Percentiles rank a stretch among this genome's conserved stretches.
phyloP scores from a whole-genome alignment of 495 filamentous ascomycete species.

The Halenospora varia region DNA sequence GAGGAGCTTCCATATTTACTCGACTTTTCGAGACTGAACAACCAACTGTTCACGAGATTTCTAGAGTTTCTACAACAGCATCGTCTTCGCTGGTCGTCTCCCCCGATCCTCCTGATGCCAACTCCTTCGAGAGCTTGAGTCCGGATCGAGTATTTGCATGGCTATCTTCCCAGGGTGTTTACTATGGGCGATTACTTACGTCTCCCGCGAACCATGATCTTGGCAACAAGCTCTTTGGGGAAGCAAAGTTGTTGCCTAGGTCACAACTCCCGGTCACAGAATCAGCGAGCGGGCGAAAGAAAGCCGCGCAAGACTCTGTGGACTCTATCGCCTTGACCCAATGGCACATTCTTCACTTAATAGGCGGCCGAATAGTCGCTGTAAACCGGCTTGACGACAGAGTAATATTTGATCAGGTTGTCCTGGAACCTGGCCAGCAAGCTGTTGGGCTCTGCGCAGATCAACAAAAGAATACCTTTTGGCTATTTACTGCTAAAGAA shows the following conservation, averaged over 20 bases:
- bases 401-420: slow-evolving; percentile 78
- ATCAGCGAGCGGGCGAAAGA: slow-evolving; percentile 57
- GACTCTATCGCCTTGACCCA: slow-evolving; percentile 82
- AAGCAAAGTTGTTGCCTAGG: slow-evolving; percentile 70
- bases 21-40: slow-evolving; percentile 85
- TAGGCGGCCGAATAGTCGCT: slow-evolving; percentile 76
- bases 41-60: slow-evolving; percentile 66
- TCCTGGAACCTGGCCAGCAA: slow-evolving; percentile 76
- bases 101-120: slow-evolving; percentile 58
- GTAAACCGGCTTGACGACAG: slow-evolving; percentile 81
- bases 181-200: slow-evolving; percentile 69
- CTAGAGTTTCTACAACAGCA: slow-evolving; percentile 46
- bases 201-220: slow-evolving; percentile 47
- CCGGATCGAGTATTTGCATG: slow-evolving; percentile 80
- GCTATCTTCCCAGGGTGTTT: slow-evolving; percentile 84
- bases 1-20: slow-evolving; percentile 75
- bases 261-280: slow-evolving; percentile 65
- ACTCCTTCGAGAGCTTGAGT: slow-evolving; percentile 30
- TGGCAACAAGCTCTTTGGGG: slow-evolving; percentile 60
- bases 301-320: slow-evolving; percentile 63
- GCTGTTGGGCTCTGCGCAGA: slow-evolving; percentile 81
- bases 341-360: slow-evolving; percentile 85
- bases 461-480: slow-evolving; percentile 89
- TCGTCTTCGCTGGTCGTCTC: slow-evolving; percentile 68
- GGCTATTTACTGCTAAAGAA: slow-evolving; percentile 85